These are phyloP conservation scores for Phytophthora chlamydospora DNA, from an alignment of 352 stramenopile genomes.

Conservation along the genomic window DNA sequence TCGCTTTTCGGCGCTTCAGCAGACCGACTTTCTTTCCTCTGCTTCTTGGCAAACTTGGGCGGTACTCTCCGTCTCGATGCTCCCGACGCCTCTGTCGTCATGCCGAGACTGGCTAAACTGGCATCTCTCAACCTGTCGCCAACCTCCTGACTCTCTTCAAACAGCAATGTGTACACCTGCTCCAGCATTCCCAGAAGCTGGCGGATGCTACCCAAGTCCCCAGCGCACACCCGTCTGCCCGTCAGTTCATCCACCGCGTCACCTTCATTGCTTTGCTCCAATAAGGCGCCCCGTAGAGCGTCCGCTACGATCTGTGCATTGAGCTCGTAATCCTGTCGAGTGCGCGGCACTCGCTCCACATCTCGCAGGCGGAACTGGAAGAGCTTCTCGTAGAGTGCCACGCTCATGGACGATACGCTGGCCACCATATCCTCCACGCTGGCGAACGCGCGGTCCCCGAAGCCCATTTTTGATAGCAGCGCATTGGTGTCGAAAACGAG, in stretches of 20 bases:
- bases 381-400: conserved; percentile 91
- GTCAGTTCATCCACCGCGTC: conserved; percentile 53
- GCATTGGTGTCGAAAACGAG: conserved; percentile 66
- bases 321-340: conserved; percentile 76
- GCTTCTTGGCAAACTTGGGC: conserved; percentile 31
- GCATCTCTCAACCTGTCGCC: conserved; percentile 24
- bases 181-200: conserved; percentile 62
- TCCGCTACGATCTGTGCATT: conserved; percentile 90
- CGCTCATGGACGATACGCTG: conserved; percentile 91
- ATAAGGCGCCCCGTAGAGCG: conserved; percentile 66
- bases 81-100: not conserved
- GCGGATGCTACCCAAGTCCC: conserved; percentile 57
- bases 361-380: conserved; percentile 85
- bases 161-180: conserved; percentile 63
- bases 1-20: conserved; percentile 14
- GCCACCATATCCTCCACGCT: conserved; percentile 79
- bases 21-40: conserved; percentile 15
- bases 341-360: conserved; percentile 68
- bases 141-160: conserved; percentile 43
- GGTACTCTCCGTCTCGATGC: conserved; percentile 9
- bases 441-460: conserved; percentile 81
- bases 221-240: conserved; percentile 55
- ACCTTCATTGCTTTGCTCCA: conserved; percentile 57
- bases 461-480: conserved; percentile 78
- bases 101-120: conserved; percentile 32